phyloP scores from a whole-genome alignment of 306 rosid genomes.

The Pterocarpus macrocarpus region DNA sequence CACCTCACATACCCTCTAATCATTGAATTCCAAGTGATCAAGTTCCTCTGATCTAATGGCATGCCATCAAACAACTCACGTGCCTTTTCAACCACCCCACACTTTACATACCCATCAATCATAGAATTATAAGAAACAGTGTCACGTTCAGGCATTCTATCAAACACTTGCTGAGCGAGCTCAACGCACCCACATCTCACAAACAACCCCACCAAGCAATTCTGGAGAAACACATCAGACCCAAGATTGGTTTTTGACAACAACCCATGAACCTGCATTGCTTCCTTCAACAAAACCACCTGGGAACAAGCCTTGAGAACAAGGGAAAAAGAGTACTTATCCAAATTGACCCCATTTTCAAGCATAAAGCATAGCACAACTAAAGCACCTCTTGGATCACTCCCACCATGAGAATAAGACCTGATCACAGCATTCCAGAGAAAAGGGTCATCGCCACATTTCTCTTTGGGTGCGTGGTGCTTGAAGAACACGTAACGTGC shows the following conservation, averaged over 20 bases:
- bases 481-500: slow-evolving; percentile 76
- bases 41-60: slow-evolving; percentile 59
- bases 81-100: slow-evolving; percentile 61
- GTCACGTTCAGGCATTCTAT: slow-evolving; percentile 65
- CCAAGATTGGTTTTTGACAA: slow-evolving; percentile 64
- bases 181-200: slow-evolving; percentile 62
- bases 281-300: slow-evolving; percentile 66
- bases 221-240: slow-evolving; percentile 66
- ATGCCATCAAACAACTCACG: slow-evolving; percentile 66
- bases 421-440: slow-evolving; percentile 80
- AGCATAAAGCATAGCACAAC: slow-evolving; percentile 66
- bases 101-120: slow-evolving; percentile 76
- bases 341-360: slow-evolving; percentile 68
- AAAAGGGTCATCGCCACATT: slow-evolving; percentile 62
- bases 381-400: slow-evolving; percentile 65
- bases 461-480: slow-evolving; percentile 47
- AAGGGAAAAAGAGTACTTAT: slow-evolving; percentile 70
- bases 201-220: slow-evolving; percentile 64
- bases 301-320: slow-evolving; percentile 77
- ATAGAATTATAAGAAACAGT: slow-evolving; percentile 77
- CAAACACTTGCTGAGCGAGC: slow-evolving; percentile 63
- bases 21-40: slow-evolving; percentile 85
- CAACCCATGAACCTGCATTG: slow-evolving; percentile 76
- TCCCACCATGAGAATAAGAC: slow-evolving; percentile 85
- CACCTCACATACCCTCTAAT: slow-evolving; percentile 65